Evolutionary conservation across 2,329 filamentous ascomycete genomes (phyloP).

Genomic region (Alternaria rosae): DNA sequence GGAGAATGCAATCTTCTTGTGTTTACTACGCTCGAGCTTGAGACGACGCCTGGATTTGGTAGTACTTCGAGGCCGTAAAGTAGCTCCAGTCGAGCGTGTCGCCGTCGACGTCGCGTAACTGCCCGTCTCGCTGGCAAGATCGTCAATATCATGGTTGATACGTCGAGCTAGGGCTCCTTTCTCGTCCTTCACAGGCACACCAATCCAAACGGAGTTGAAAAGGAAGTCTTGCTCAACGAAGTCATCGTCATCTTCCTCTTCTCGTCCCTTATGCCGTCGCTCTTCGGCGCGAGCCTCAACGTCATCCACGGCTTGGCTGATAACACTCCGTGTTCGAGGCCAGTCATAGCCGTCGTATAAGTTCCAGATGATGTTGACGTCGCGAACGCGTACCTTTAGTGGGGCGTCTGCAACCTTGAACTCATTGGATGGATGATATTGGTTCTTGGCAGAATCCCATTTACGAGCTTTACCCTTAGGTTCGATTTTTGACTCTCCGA

Average conservation of each 20-base stretch:
- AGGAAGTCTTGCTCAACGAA: slow-evolving; percentile 92
- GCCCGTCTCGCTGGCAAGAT: slow-evolving; percentile 85
- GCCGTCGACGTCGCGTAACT: slow-evolving; percentile 76
- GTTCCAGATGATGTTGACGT: slow-evolving; percentile 96
- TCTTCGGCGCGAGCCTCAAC: slow-evolving; percentile 85
- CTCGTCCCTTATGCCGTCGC: slow-evolving; percentile 67
- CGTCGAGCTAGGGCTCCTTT: slow-evolving; percentile 80
- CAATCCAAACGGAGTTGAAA: slow-evolving; percentile 99
- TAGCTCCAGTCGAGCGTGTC: slow-evolving; percentile 45
- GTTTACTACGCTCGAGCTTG: slow-evolving; percentile 81
- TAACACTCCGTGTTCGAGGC: slow-evolving; percentile 83
- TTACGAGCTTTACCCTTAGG: slow-evolving; percentile 73
- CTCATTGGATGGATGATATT: slow-evolving; percentile 72
- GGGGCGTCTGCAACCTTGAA: slow-evolving; percentile 71
- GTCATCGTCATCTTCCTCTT: slow-evolving; percentile 64
- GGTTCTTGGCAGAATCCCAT: slow-evolving; percentile 81
- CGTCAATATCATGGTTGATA: slow-evolving; percentile 89
- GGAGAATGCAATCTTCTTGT: slow-evolving; percentile 96
- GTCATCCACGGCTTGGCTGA: slow-evolving; percentile 85
- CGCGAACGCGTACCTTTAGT: slow-evolving; percentile 77
- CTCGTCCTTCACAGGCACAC: slow-evolving; percentile 84
- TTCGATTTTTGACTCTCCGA: slow-evolving; percentile 65
- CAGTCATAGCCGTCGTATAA: slow-evolving; percentile 98
- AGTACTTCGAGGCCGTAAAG: slow-evolving; percentile 52
- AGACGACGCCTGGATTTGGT: slow-evolving; percentile 62